phyloP scores from a whole-genome alignment of 139 green algal genomes.

The Trebouxia sp. region DNA sequence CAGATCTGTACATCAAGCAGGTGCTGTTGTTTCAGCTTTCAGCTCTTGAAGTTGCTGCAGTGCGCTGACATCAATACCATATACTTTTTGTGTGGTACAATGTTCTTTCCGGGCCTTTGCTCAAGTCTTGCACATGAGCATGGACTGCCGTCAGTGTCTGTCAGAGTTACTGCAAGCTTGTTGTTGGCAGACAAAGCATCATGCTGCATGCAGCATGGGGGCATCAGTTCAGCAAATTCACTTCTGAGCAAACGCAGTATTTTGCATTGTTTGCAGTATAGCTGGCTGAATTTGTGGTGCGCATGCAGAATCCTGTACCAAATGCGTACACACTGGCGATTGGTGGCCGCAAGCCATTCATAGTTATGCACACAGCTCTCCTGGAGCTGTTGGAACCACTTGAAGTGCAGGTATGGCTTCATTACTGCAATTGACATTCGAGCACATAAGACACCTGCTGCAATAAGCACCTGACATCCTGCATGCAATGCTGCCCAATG shows the following conservation, averaged over 20 bases:
- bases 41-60: no score
- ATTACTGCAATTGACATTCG: background rate
- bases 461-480: background rate
- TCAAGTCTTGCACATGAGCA: background rate
- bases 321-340: constrained; percentile 98
- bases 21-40: no score
- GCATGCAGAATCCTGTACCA: constrained; percentile 73
- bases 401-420: constrained; percentile 78
- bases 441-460: background rate
- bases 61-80: no score
- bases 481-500: no score
- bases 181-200: no score
- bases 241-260: no score
- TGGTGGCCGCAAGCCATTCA: constrained; percentile 85
- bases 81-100: no score
- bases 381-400: constrained; percentile 87
- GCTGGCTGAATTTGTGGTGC: background rate
- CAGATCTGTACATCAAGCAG: constrained; percentile 88
- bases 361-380: constrained; percentile 94
- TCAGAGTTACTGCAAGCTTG: no score
- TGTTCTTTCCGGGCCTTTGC: no score
- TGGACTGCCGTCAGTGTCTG: background rate
- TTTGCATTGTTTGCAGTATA: background rate
- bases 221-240: no score
- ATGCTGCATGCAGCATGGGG: no score